Conservation (phyloP, 768 basidiomycete genomes). For the Boletus huronensis region DNA sequence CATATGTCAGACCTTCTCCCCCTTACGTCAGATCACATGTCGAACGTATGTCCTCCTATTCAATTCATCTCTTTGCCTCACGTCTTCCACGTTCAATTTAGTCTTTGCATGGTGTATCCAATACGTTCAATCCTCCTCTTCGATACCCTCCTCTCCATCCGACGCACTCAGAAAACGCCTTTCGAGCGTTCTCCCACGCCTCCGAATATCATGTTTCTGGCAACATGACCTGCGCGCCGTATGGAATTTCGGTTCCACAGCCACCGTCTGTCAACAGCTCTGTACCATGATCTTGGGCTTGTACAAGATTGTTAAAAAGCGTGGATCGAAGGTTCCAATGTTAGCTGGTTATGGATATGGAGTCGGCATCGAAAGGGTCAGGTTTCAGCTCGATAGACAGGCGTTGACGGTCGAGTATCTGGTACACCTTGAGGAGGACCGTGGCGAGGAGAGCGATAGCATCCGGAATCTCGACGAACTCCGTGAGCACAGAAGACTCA, state of each 20-base stretch:
- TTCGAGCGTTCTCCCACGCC: slow-evolving; percentile 33
- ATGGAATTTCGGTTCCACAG: slow-evolving; percentile 73
- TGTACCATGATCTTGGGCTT: slow-evolving; percentile 82
- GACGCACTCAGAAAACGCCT: slow-evolving; percentile 33
- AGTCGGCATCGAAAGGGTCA: slow-evolving; percentile 72
- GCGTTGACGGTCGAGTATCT: slow-evolving; percentile 81
- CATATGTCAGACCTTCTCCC: slow-evolving; percentile 86
- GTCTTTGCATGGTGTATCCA: slow-evolving; percentile 97
- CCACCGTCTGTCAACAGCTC: slow-evolving; percentile 71
- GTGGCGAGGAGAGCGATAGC: slow-evolving; percentile 16
- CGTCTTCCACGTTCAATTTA: slow-evolving; percentile 23
- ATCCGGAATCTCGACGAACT: slow-evolving; percentile 60
- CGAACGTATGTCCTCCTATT: slow-evolving; percentile 45
- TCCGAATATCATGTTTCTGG: slow-evolving; percentile 91
- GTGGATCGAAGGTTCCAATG: slow-evolving; percentile 71
- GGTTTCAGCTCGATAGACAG: slow-evolving; percentile 80
- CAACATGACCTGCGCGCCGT: slow-evolving; percentile 87
- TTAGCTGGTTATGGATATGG: slow-evolving; percentile 77
- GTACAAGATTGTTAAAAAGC: slow-evolving; percentile 74
- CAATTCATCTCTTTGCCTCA: slow-evolving; percentile 6
- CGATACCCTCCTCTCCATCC: slow-evolving; percentile 33
- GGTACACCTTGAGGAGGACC: slow-evolving; percentile 64
- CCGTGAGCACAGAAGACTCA: slow-evolving; percentile 66
- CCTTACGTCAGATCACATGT: slow-evolving; percentile 91
- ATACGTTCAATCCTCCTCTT: slow-evolving; percentile 41